Base-by-base conservation (phyloP, 2,329 filamentous ascomycete genomes). In the Trichoderma breve region DNA sequence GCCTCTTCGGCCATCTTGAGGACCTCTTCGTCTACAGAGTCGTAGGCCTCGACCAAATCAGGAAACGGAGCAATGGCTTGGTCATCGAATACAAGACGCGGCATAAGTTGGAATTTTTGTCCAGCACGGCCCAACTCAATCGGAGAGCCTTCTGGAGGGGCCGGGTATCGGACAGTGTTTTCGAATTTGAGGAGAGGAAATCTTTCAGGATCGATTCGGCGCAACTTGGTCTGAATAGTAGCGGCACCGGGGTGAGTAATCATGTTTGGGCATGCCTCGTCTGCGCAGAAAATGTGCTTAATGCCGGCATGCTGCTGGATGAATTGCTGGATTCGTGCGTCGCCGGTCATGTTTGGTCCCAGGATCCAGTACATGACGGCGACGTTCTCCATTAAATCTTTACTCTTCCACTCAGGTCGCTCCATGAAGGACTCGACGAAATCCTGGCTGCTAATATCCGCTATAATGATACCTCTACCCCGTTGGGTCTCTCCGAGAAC, bases 341-440 rank as follows among this genome's bases (percentile, higher is more conserved):
- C 87, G 4, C 86, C 83, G 7, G 86, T 84, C 15, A 98, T 85
- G 3, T 87, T 90, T 5, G 86, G 85, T 0, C 93, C 93, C 30
- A 98, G 86, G 28, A 93, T 90, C 95, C 96, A 99, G 76, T 96
- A 88, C 63, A 97, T 88, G 53, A 87, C 86, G 60, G 86, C 83
- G 60, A 98, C 81, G 63, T 91, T 88, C 7, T 84, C 84, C 85
- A 93, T 93, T 39, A 97, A 83, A 34, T 88, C 83, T 12, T 84
- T 76, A 47, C 88, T 87, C 21, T 85, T 83, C 90, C 93, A 95
- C 80, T 98, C 95, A 3, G 90, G 86, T 36, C 93, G 88, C 43
- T 85, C 83, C 57, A 97, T 76, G 67, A 98, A 86, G 6, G 87
- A 82, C 14, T 91, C 88, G 30, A 98, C 83, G 77, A 96, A 95